Base-by-base conservation (phyloP, 306 rosid species). In the Dryas alaskensis region DNA sequence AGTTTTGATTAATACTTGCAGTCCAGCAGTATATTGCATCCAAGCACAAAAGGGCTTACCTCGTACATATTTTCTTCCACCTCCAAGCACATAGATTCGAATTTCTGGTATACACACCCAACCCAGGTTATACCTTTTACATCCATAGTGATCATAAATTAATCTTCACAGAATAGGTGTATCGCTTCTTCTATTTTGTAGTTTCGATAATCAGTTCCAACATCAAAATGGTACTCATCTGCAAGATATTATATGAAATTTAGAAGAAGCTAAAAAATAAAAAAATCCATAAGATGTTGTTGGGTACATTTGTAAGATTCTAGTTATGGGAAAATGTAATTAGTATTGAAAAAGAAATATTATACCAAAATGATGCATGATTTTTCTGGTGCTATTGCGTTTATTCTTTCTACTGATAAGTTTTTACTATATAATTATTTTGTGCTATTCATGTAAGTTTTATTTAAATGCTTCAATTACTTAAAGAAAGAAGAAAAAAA, bases 31-130 rank as follows among this genome's bases (percentile, higher is more conserved):
- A 6, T 57, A 13, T 22, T 19, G 37, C 37, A 31, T 31, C 37
- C 37, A 31, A 50, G n/a, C 48, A 0, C 10, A 53, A 55, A 76
- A 79, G 76, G 48, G 57, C 81, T 61, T 85, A 89, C 97, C 98
- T 89, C 87, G 45, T 87, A 79, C 75, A 88, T 76, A 57, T 83
- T 40, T 60, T 88, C 97, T 79, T 91, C 96, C 59, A 86, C 92
- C 73, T 94, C 98, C 73, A 91, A 75, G 86, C 87, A 89, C 91
- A 89, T 88, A 76, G 86, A 76, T 83, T 89, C 96, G 50, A 94
- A 88, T 75, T 87, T 91, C 78, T 88, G 86, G 69, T 84, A 91
- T 31, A 88, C 69, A 73, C 86, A 75, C 73, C 92, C 95, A 63
- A 87, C 86, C 97, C 95, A 91, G 52, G 89, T 80, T 79, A 90